A percentile compares a stretch with the other conserved stretches of the same genome.
phyloP scores from a whole-genome alignment of 1,284 basidiomycete species.

The Amylostereum areolatum region DNA sequence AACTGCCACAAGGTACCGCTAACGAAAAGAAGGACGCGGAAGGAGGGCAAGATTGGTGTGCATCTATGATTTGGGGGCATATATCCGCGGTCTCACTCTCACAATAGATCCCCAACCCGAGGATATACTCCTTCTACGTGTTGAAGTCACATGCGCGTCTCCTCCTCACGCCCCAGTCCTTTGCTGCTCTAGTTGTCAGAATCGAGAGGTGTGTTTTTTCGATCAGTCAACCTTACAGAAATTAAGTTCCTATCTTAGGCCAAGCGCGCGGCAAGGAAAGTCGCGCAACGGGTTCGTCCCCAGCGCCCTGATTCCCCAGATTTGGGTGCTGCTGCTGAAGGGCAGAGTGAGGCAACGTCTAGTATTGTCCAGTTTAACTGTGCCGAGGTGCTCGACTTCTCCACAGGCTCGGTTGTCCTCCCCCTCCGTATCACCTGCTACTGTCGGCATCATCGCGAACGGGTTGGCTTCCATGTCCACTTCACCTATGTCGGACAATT shows the following conservation, averaged over 20 bases:
- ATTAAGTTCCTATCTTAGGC: conserved; percentile 40
- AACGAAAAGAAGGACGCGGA: conserved; percentile 81
- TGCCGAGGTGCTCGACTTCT: conserved; percentile 86
- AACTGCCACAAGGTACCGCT: conserved; percentile 70
- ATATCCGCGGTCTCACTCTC: no score
- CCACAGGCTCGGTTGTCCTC: conserved; percentile 80
- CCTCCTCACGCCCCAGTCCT: conserved; percentile 72
- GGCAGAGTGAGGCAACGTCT: conserved; percentile 65
- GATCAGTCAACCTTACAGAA: conserved; percentile 8
- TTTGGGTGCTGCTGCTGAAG: conserved; percentile 40
- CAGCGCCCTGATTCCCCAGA: conserved; percentile 74
- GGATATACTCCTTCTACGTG: conserved; percentile 66
- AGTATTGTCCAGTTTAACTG: conserved; percentile 97
- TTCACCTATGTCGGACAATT: conserved; percentile 83
- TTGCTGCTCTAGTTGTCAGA: conserved; percentile 80
- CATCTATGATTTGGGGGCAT: no score
- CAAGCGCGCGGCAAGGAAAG: conserved; percentile 82
- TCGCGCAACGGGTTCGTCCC: conserved; percentile 74
- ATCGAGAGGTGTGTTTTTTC: conserved; percentile 61
- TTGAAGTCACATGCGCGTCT: conserved; percentile 70
- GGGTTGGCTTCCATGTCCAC: conserved; percentile 91
- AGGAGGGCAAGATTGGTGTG: conserved; percentile 80
- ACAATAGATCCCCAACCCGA: conserved; percentile 59
- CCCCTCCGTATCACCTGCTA: conserved; percentile 98
- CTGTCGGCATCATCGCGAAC: conserved; percentile 97